phyloP scores from a whole-genome alignment of 148 eudicot species.

The Drosera capensis region DNA sequence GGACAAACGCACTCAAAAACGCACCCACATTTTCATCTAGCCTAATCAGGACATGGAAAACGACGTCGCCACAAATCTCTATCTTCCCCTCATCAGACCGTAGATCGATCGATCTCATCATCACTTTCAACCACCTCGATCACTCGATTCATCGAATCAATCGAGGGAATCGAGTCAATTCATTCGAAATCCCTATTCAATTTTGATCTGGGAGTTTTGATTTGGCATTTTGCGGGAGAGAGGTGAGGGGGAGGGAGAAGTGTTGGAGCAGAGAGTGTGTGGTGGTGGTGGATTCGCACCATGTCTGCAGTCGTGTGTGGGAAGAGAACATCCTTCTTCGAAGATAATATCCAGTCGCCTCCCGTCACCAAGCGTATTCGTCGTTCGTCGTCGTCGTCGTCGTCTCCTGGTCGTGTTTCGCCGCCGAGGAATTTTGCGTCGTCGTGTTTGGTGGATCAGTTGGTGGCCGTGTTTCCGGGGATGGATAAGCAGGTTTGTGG shows the following conservation, averaged over 20 bases:
- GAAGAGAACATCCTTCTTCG: constrained; percentile 78
- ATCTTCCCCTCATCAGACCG: too few species aligned
- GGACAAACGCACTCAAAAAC: too few species aligned
- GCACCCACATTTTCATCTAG: too few species aligned
- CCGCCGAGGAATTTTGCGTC: constrained; percentile 18
- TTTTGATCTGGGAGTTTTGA: too few species aligned
- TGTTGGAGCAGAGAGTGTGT: not conserved
- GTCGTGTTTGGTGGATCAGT: constrained; percentile 36
- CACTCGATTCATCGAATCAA: too few species aligned
- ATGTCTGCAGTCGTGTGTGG: constrained; percentile 88
- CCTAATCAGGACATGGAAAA: too few species aligned
- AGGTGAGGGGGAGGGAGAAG: not conserved
- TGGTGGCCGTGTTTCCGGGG: constrained; percentile 44
- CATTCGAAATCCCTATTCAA: too few species aligned
- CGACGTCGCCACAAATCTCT: too few species aligned
- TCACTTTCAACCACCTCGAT: too few species aligned
- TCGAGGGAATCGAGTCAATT: too few species aligned
- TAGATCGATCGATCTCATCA: too few species aligned
- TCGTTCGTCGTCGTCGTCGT: constrained; percentile 34
- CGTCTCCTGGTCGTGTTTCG: constrained; percentile 40
- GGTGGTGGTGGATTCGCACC: constrained; percentile 21
- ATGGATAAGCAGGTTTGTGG: constrained; percentile 78
- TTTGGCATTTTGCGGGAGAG: too few species aligned
- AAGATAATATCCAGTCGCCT: constrained; percentile 57
- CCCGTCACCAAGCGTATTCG: constrained; percentile 42